Evolutionary conservation across 1,284 basidiomycete species (phyloP), one percentile per base, ranked within the genome.

Genomic region (Cryptococcus amylolentus): DNA sequence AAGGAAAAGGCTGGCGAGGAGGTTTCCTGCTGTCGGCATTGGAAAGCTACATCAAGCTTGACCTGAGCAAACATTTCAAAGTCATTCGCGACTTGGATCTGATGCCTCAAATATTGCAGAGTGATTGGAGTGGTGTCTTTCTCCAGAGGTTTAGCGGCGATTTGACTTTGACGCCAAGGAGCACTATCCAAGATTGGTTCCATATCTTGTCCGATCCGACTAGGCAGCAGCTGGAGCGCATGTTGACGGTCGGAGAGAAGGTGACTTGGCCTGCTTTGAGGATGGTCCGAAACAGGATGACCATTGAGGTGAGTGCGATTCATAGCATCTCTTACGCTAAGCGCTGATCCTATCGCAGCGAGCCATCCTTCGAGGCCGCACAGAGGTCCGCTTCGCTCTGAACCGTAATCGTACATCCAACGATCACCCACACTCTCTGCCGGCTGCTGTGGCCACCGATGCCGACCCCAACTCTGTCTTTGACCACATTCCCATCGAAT

Each of bases 231-330:
- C 78, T 97, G 46, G 84, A 83, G 59, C 80, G 90, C 53, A 92
- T 94, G 90, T 84, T 95, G 60, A 79, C 80, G 52, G 88, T 91
- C 3, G 93, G 94, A 4, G 82, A 95, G 76, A 75, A 85, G n/a
- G 92, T 91, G n/a, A 88, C 93, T 20, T 97, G 91, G 91, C 93
- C 93, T 0, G 93, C 93, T 79, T 88, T 94, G 41, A 90, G 91
- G 66, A 95, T 97, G 83, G 89, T 95, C 53, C 84, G 88, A 67
- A 96, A 97, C 70, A 82, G 93, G 31, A 81, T 84, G 58, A 75
- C 72, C 42, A 75, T 72, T 41, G 77, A 75, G 65, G 72, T 73
- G 45, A 57, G 70, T 45, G 8, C 12, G 13, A 20, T 14, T n/a
- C 48, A 26, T 35, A 5, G 31, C 31, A 37, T 49, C 8, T 8